phyloP scores from a whole-genome alignment of 2,329 filamentous ascomycete genomes.

The Diaporthe helianthi region DNA sequence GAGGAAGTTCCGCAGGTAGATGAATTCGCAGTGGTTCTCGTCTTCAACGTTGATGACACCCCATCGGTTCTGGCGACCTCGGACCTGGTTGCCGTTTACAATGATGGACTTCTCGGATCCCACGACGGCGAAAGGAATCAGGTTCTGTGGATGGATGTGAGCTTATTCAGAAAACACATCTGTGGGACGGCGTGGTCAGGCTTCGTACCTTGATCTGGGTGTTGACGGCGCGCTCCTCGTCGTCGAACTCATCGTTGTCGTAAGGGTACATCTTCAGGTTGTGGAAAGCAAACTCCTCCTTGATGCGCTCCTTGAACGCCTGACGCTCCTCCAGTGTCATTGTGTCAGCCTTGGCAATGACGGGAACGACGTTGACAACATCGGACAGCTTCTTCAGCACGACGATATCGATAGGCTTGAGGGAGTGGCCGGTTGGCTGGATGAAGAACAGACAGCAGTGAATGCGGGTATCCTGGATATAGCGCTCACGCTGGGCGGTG shows the following conservation, averaged over 20 bases:
- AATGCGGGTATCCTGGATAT: slow-evolving; percentile 98
- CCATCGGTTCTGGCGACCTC: slow-evolving; percentile 98
- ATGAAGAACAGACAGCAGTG: slow-evolving; percentile 99
- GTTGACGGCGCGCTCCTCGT: slow-evolving; percentile 93
- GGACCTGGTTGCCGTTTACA: slow-evolving; percentile 95
- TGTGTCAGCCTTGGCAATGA: slow-evolving; percentile 98
- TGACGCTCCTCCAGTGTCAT: slow-evolving; percentile 94
- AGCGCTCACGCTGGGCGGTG: slow-evolving; percentile 97
- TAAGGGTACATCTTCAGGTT: slow-evolving; percentile 99
- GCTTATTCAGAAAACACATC: slow-evolving; percentile 29
- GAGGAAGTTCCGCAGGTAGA: slow-evolving; percentile 97
- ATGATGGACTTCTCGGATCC: slow-evolving; percentile 98
- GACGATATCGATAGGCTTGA: slow-evolving; percentile 99
- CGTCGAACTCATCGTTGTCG: slow-evolving; percentile 98
- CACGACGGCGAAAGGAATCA: slow-evolving; percentile 97
- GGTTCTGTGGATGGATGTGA: slow-evolving; percentile 65
- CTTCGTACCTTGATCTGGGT: slow-evolving; percentile 87
- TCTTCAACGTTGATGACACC: slow-evolving; percentile 99
- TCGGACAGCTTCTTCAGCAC: slow-evolving; percentile 99
- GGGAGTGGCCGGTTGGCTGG: slow-evolving; percentile 94
- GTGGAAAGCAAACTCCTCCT: slow-evolving; percentile 99
- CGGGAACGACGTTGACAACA: slow-evolving; percentile 98
- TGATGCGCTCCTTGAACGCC: slow-evolving; percentile 98
- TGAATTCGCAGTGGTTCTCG: slow-evolving; percentile 99
- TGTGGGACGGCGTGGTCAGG: not conserved